These are phyloP conservation scores for Acanthamoeba healyi DNA, from an alignment of 208 protist species.

Conservation along the genomic window DNA sequence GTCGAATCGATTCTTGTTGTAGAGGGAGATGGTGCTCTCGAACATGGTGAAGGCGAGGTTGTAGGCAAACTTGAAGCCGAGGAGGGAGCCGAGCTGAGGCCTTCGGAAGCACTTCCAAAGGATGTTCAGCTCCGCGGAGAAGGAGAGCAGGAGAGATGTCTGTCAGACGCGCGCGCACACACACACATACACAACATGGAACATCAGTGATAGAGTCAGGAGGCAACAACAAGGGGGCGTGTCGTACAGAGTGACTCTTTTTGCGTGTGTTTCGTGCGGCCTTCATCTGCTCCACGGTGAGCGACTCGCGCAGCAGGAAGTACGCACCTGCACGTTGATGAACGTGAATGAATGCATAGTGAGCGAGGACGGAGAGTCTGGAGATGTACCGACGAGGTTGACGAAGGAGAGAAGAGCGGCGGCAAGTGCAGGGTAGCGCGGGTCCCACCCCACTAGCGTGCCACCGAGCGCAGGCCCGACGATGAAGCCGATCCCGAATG, in stretches of 20 bases:
- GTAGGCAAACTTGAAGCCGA: slow-evolving; percentile 8
- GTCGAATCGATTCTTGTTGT: slow-evolving; percentile 46
- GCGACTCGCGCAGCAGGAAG: slow-evolving; percentile 23
- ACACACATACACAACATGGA: background rate
- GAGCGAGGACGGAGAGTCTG: too few species aligned
- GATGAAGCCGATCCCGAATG: slow-evolving; percentile 50
- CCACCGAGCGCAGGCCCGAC: slow-evolving; percentile 11
- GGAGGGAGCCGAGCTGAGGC: slow-evolving; percentile 9
- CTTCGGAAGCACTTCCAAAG: slow-evolving; percentile 28
- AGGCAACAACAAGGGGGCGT: background rate
- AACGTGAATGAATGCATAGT: too few species aligned
- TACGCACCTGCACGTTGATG: background rate
- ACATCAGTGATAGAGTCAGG: background rate
- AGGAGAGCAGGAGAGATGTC: background rate
- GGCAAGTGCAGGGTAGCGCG: background rate
- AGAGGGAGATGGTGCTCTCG: slow-evolving; percentile 48
- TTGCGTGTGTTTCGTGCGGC: background rate
- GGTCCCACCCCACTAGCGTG: background rate
- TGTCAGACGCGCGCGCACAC: too few species aligned
- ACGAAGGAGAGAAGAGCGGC: slow-evolving; percentile 4
- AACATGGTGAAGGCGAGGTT: slow-evolving; percentile 40
- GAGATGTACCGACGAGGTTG: background rate
- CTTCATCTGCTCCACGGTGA: background rate
- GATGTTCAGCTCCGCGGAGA: background rate
- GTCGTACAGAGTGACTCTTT: background rate